Base-by-base conservation (phyloP, 352 stramenopile genomes). In the Phytophthora sansomeana region DNA sequence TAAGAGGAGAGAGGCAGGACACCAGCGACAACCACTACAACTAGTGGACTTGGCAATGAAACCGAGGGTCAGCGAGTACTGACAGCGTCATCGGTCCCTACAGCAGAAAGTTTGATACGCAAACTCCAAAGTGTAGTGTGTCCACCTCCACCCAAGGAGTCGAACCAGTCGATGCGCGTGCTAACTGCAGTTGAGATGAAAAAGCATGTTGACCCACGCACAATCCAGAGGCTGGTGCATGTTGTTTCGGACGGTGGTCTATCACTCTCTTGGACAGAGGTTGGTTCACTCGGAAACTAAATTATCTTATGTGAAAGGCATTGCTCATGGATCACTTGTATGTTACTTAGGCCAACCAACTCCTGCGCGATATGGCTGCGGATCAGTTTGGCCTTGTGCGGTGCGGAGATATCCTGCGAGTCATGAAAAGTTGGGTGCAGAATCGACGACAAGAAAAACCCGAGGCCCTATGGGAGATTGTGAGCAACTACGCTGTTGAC, bases 301-400 rank as follows among this genome's bases (percentile, higher is more conserved):
- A 13, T 14, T 29, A 28, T 29, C 10, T 14, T 41, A 28, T 48
- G 8, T 29, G 13, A 43, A 51, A 48, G 17, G 19, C 38, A 6
- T 51, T 4, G 55, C 21, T 46, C 7, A 10, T 42, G 13, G 2
- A 11, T 39, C 61, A 16, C n/a, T 70, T 49, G 29, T 7, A 11
- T 49, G 3, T 36, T 3, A 13, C 41, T 7, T 57, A 90, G 83
- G 77, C 80, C 16, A 32, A 79, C 10, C 16, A 19, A 1, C 58
- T 89, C 11, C 17, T 83, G 8, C 4, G 39, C n/a, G 64, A 75
- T 29, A 70, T 90, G 56, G 17, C 59, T 19, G 41, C 54, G 5
- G 77, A 86, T 32, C 63, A 81, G 16, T 69, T 87, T 13, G 79
- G 79, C n/a, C 59, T 75, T 33, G 78, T 80, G 13, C 78, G 74